Conservation (phyloP, 176 grass and related monocot species). For the Aegilops longissima region DNA sequence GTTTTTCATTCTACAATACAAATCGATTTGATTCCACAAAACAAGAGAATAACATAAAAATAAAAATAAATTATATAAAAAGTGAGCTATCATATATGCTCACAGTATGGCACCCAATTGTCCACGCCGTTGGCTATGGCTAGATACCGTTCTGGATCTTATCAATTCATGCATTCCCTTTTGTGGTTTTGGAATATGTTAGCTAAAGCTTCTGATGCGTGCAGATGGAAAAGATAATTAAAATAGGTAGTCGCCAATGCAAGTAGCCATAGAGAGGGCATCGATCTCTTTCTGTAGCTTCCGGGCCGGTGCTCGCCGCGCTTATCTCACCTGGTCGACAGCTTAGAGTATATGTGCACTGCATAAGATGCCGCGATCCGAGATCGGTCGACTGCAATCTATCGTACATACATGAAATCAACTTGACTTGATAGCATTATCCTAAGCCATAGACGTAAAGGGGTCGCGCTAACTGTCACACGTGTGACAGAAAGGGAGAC, state of each 20-base stretch:
- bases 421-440: neutral
- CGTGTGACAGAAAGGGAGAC: too few species aligned
- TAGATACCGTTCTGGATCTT: neutral
- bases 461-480: too few species aligned
- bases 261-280: neutral
- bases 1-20: neutral
- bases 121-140: neutral
- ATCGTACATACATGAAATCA: neutral
- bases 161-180: neutral
- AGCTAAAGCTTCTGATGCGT: neutral
- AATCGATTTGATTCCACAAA: neutral
- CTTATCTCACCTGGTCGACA: neutral
- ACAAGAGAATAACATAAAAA: neutral
- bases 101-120: neutral
- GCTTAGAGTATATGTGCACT: neutral
- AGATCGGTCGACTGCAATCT: neutral
- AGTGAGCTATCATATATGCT: neutral
- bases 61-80: neutral
- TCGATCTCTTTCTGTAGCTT: neutral
- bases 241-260: neutral
- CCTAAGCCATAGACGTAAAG: neutral
- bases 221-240: neutral
- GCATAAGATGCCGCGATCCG: neutral
- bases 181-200: neutral
- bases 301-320: neutral